Percentiles rank a stretch among this genome's conserved stretches.
These are phyloP conservation scores for Fusarium musae DNA, from an alignment of 2,329 filamentous ascomycete species.

Conservation along the genomic window DNA sequence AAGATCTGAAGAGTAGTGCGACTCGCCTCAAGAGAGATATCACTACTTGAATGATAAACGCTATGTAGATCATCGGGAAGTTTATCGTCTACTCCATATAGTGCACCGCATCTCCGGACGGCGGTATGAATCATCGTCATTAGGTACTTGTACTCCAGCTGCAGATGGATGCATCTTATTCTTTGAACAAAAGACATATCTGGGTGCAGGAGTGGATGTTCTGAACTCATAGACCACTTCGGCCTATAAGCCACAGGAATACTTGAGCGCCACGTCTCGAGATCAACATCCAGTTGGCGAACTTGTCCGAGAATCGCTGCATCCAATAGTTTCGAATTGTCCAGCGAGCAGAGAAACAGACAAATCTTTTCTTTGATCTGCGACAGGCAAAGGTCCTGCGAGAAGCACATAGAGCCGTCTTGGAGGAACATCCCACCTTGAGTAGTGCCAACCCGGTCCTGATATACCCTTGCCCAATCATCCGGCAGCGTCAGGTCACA, in stretches of 20 bases:
- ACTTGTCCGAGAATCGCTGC: not conserved
- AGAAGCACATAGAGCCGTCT: not conserved
- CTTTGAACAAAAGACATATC: not conserved
- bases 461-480: not conserved
- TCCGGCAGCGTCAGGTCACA: not conserved
- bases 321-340: not conserved
- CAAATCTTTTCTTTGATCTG: not conserved
- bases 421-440: not conserved
- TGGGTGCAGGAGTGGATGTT: not conserved
- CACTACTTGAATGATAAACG: conserved; percentile 8
- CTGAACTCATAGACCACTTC: not conserved
- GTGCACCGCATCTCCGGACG: not conserved
- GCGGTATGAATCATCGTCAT: not conserved
- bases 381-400: not conserved
- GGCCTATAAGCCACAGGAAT: not conserved
- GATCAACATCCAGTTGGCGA: not conserved
- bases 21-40: not conserved
- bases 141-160: not conserved
- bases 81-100: not conserved
- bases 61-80: not conserved
- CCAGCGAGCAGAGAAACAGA: not conserved
- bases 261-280: not conserved
- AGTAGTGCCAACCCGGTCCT: rapidly evolving
- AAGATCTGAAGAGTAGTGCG: not conserved
- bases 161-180: not conserved